Conservation (phyloP, 306 rosid species). For the Canavalia ensiformis region DNA sequence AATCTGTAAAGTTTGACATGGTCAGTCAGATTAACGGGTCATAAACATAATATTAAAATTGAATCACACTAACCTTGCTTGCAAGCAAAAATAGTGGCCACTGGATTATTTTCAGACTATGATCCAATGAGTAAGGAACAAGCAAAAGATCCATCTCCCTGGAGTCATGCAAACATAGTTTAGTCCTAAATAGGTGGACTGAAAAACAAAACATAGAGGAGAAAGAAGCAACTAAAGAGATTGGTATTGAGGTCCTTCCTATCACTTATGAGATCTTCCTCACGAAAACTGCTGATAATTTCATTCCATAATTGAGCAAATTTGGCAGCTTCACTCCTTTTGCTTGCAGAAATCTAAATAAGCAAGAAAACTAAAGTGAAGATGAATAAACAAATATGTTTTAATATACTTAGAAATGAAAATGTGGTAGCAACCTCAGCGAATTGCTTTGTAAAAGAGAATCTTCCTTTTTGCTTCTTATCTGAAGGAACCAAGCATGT, state of each 20-base stretch:
- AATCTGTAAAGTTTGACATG: constrained; percentile 67
- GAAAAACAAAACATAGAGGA: constrained; percentile 38
- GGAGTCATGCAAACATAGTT: constrained; percentile 55
- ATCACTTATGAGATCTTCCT: constrained; percentile 93
- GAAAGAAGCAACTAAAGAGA: constrained; percentile 41
- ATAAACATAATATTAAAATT: constrained; percentile 37
- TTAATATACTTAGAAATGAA: constrained; percentile 38
- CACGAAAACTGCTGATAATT: constrained; percentile 95
- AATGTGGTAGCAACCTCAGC: constrained; percentile 71
- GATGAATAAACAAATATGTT: constrained; percentile 25
- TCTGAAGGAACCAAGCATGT: constrained; percentile 91
- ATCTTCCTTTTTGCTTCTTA: constrained; percentile 69
- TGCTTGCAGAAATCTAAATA: constrained; percentile 76
- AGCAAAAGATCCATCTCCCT: constrained; percentile 97
- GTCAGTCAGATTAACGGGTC: constrained; percentile 51
- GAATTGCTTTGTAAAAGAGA: constrained; percentile 78
- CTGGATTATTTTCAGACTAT: constrained; percentile 83
- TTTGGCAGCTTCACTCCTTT: constrained; percentile 96
- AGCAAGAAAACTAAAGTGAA: constrained; percentile 48
- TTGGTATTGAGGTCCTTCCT: constrained; percentile 68
- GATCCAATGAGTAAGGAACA: constrained; percentile 92
- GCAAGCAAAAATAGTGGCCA: constrained; percentile 99
- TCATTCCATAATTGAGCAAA: constrained; percentile 98
- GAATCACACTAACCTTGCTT: constrained; percentile 73
- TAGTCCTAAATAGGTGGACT: constrained; percentile 44